phyloP scores from a whole-genome alignment of 805 yeast genomes.

The Starmerella potacharoeniae region DNA sequence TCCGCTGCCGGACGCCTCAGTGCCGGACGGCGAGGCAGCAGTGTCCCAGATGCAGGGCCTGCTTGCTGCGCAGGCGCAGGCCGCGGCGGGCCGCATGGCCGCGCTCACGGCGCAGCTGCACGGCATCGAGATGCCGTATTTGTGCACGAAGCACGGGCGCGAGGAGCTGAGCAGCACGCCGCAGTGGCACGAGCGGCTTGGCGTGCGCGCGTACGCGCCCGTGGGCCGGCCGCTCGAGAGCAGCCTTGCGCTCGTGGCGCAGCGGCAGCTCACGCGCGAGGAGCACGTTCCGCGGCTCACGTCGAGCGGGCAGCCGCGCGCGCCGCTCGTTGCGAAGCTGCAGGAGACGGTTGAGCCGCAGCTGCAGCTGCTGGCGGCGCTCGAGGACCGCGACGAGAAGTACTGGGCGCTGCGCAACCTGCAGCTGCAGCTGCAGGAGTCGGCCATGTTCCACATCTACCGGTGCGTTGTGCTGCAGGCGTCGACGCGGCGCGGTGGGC shows the following conservation, averaged over 20 bases:
- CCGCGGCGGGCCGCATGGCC: constrained; percentile 16
- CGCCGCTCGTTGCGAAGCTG: constrained; percentile 5
- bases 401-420: constrained; percentile 4
- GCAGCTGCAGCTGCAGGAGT: constrained; percentile 10
- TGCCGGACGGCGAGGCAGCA: background rate
- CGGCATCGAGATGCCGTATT: constrained; percentile 9
- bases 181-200: constrained; percentile 12
- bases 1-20: background rate
- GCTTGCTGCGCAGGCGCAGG: constrained; percentile 7
- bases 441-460: constrained; percentile 23
- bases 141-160: background rate
- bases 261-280: constrained; percentile 7
- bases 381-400: constrained; percentile 9
- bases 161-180: constrained; percentile 10
- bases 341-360: constrained; percentile 10
- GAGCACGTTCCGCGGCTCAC: constrained; percentile 1
- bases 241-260: constrained; percentile 17
- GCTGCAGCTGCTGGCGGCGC: constrained; percentile 1
- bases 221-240: constrained; percentile 20
- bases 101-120: background rate
- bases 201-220: constrained; percentile 17
- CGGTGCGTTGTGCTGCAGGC: constrained; percentile 37
- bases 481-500: constrained; percentile 13
- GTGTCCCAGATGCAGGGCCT: background rate
- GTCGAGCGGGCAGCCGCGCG: constrained; percentile 6